Evolutionary conservation across 148 eudicot species (phyloP), one percentile per base, ranked within the genome.

Genomic region (Bassia scoparia): DNA sequence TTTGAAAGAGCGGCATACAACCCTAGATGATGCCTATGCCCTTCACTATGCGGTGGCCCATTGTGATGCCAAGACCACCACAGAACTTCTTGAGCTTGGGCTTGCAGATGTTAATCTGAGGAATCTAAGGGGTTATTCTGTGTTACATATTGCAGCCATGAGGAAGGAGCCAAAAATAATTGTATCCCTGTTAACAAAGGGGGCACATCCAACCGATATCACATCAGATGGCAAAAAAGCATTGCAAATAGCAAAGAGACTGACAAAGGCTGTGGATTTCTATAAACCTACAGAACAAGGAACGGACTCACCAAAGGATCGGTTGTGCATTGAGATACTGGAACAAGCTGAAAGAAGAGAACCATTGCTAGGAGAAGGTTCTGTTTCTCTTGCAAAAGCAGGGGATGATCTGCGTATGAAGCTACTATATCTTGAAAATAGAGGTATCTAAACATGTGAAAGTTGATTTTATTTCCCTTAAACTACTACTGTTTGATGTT

Each of bases 161-260:
- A 83, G 98, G 71, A 94, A 88, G 77, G 98, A 94, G 69, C 98
- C 98, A n/a, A 85, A 84, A 61, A 94, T 94, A 74, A 87, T 94
- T 61, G 87, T 91, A 41, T 88, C 93, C 41, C 91, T 94, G 37
- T 77, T 94, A 74, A 94, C 97, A 27, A 94, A 94, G 75, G 98
- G 98, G 61, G 98, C 98, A 50, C 85, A 83, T 58, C 96, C 96
- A 26, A 70, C 88, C 59, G 96, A 88, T 55, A 81, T 78, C 65
- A 91, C 98, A 26, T 67, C 72, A 30, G 97, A 94, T 87, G 93
- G 91, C 50, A 88, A 87, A 81, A 94, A 87, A 74, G 98, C 98
- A 35, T 80, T 94, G 62, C 85, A 78, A 74, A 91, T 94, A 61
- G 78, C 89, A 18, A 89, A 89, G 88, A 88, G 98, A 77, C 87